Percentiles rank a stretch among this genome's conserved stretches.
phyloP scores from a whole-genome alignment of 345 rosid genomes.

The Corchorus capsularis region DNA sequence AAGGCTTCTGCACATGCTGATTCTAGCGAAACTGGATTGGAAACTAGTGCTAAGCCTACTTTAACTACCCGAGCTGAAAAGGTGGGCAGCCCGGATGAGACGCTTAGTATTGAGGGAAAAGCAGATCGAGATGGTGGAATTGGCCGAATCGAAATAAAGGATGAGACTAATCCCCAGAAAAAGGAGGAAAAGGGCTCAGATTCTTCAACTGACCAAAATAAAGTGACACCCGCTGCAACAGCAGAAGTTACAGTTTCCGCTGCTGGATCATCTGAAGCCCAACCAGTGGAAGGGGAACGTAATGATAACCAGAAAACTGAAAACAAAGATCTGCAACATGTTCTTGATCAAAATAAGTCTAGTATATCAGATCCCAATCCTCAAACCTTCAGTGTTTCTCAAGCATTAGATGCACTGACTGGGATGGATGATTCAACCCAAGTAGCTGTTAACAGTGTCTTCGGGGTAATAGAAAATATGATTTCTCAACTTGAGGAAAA shows the following conservation, averaged over 20 bases:
- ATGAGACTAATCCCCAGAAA: slow-evolving; percentile 35
- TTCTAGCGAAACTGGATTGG: slow-evolving; percentile 41
- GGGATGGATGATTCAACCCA: slow-evolving; percentile 97
- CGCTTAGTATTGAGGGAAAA: slow-evolving; percentile 37
- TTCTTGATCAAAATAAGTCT: slow-evolving; percentile 43
- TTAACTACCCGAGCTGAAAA: slow-evolving; percentile 32
- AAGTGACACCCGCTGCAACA: slow-evolving; percentile 30
- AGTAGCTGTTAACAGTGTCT: slow-evolving; percentile 93
- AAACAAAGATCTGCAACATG: slow-evolving; percentile 45
- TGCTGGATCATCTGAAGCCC: slow-evolving; percentile 48
- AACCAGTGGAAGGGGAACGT: slow-evolving; percentile 50
- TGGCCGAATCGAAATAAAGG: slow-evolving; percentile 38
- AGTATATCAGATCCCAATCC: slow-evolving; percentile 37
- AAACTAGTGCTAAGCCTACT: slow-evolving; percentile 34
- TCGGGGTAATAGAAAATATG: slow-evolving; percentile 90
- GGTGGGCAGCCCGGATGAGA: slow-evolving; percentile 36
- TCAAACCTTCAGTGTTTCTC: slow-evolving; percentile 56
- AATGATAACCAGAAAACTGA: slow-evolving; percentile 57
- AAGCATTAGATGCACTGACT: slow-evolving; percentile 85
- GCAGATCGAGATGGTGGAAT: slow-evolving; percentile 39
- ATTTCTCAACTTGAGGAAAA: slow-evolving; percentile 69
- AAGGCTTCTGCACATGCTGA: slow-evolving; percentile 38
- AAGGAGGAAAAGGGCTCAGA: slow-evolving; percentile 48
- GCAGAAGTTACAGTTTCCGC: slow-evolving; percentile 45
- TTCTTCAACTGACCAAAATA: slow-evolving; percentile 49